Evolutionary conservation across 2,329 filamentous ascomycete genomes (phyloP), one percentile per base, ranked within the genome.

Genomic region (Talaromyces sp.): DNA sequence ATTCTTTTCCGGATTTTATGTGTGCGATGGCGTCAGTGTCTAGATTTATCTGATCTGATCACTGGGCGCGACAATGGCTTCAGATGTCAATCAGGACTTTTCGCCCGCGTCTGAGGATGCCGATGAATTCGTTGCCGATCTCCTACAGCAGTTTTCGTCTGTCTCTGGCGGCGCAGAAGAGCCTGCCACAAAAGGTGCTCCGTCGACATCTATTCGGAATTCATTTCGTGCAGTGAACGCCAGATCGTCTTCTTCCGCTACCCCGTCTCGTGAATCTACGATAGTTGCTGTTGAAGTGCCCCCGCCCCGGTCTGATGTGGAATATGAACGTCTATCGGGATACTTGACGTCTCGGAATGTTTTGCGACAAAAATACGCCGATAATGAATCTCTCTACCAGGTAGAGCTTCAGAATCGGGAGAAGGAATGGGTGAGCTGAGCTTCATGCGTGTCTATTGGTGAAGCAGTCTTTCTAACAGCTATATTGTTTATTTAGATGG

Each of bases 301-400:
- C 9, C 52, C 23, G 1, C 57, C 76, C 5, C 57, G 68, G 4
- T 14, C 28, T 42, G 68, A 76, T 47, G 63, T 65, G 23, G 66
- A 75, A 23, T 79, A 78, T 64, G 68, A 75, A 14, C 76, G 68
- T 59, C 66, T 79, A 14, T 75, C 76, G 0, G 76, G 76, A 10
- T 75, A 78, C 65, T 77, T 72, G 59, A 64, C 66, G 6, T 72
- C 73, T 12, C 67, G 66, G 18, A 68, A 68, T 31, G 65, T 79
- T 56, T 66, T 77, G 54, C 61, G 65, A 28, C 65, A 77, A 36
- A 66, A 65, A 47, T 64, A 68, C 28, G 57, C 62, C 6, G 60
- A 63, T n/a, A 52, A 63, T 23, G 67, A 67, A 23, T 61, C 68
- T 52, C 63, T 65, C 34, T 76, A 76, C 61, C 63, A 67, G 30